These are phyloP conservation scores for Moricandia arvensis DNA, from an alignment of 345 rosid species.

Conservation along the genomic window DNA sequence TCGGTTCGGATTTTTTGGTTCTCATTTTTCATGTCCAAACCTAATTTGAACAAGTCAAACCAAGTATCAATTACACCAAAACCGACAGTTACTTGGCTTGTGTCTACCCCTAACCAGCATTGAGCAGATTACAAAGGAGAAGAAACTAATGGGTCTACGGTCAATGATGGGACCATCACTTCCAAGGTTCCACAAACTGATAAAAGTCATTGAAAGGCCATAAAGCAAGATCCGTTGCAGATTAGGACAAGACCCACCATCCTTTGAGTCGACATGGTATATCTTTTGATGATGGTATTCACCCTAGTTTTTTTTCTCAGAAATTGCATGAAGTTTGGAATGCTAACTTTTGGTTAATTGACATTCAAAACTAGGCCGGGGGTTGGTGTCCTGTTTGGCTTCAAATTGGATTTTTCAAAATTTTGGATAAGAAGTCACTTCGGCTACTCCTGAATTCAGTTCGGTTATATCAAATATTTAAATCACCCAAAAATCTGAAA, in stretches of 20 bases:
- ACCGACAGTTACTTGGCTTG: too few species aligned
- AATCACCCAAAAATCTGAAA: too few species aligned
- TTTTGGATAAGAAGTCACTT: not conserved
- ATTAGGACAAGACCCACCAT: not conserved
- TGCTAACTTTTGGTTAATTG: not conserved
- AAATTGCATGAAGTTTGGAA: not conserved
- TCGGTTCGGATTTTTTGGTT: too few species aligned
- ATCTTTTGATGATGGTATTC: not conserved
- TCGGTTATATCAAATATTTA: too few species aligned
- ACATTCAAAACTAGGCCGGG: too few species aligned
- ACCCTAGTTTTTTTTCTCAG: not conserved
- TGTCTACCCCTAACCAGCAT: too few species aligned
- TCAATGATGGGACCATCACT: slow-evolving; percentile 15
- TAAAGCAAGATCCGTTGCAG: not conserved
- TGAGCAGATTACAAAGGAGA: not conserved
- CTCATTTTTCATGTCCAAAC: too few species aligned
- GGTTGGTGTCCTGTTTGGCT: too few species aligned
- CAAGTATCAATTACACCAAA: too few species aligned
- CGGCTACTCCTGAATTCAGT: too few species aligned
- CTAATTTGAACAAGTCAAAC: too few species aligned
- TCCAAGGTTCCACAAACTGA: slow-evolving; percentile 1
- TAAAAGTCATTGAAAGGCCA: not conserved
- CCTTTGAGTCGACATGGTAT: not conserved
- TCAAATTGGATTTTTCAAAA: not conserved
- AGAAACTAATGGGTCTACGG: slow-evolving; percentile 5